These are phyloP conservation scores for Hygrophoropsis aurantiaca DNA, from an alignment of 768 basidiomycete species.

Conservation along the genomic window DNA sequence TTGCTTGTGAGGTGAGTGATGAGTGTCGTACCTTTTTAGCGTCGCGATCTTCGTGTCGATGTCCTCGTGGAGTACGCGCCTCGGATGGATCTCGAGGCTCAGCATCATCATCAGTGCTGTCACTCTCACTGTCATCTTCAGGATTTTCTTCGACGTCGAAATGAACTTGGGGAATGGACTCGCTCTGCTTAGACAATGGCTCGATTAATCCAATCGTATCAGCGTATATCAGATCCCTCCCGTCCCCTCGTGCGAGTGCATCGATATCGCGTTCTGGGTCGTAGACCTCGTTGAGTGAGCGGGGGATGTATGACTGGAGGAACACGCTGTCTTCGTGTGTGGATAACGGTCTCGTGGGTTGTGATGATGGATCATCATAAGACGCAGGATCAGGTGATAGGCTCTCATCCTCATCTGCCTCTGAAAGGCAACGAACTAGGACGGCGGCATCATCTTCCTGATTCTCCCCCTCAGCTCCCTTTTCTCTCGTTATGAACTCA, in stretches of 20 bases:
- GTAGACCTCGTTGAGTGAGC: conserved; percentile 87
- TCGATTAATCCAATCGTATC: conserved; percentile 80
- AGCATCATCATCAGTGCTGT: conserved; percentile 29
- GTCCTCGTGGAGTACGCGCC: conserved; percentile 70
- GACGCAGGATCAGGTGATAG: conserved; percentile 7
- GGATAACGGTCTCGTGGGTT: conserved; percentile 11
- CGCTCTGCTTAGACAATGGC: conserved; percentile 17
- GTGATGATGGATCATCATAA: conserved; percentile 8
- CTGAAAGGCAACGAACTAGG: conserved; percentile 51
- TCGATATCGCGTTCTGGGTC: conserved; percentile 94
- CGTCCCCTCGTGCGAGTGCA: conserved; percentile 67
- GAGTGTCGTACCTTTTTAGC: conserved; percentile 89
- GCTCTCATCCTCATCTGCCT: conserved; percentile 24
- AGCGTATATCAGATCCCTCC: conserved; percentile 78
- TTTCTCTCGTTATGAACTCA: conserved; percentile 79
- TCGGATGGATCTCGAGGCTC: conserved; percentile 30
- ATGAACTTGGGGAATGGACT: conserved; percentile 9
- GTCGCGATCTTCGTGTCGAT: conserved; percentile 90
- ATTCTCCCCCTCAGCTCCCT: conserved; percentile 30
- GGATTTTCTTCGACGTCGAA: conserved; percentile 18
- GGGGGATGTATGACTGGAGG: conserved; percentile 88
- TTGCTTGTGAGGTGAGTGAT: conserved; percentile 13
- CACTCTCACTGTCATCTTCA: conserved; percentile 30
- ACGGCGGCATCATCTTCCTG: conserved; percentile 26
- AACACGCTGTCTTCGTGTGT: conserved; percentile 88